These are phyloP conservation scores for Coleophoma eucalyptorum DNA, from an alignment of 2,329 filamentous ascomycete genomes.

Conservation along the genomic window DNA sequence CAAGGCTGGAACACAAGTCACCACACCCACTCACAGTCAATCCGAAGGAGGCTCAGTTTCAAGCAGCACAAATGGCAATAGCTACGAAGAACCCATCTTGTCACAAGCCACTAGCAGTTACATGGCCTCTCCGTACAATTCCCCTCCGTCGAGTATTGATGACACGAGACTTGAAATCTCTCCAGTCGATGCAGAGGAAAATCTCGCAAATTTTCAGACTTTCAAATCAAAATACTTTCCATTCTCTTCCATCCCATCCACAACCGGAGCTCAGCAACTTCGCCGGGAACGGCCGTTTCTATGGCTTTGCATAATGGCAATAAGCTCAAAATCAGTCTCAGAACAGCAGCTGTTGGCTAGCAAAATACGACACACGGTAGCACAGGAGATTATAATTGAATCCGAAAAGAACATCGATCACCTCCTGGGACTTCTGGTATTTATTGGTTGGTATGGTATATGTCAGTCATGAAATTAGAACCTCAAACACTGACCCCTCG, in stretches of 20 bases:
- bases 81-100: too few species aligned
- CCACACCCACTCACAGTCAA: too few species aligned
- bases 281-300: slow-evolving; percentile 7
- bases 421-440: slow-evolving; percentile 6
- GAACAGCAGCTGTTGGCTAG: slow-evolving; percentile 3
- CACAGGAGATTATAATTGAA: slow-evolving; percentile 1
- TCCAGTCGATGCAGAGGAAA: slow-evolving; percentile 2
- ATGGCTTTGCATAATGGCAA: slow-evolving; percentile 5
- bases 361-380: slow-evolving; percentile 3
- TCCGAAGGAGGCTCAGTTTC: too few species aligned
- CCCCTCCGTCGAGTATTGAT: too few species aligned
- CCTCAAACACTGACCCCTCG: too few species aligned
- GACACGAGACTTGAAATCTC: neutral
- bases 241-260: slow-evolving; percentile 3
- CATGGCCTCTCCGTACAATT: too few species aligned
- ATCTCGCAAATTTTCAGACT: slow-evolving; percentile 4
- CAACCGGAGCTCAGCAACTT: slow-evolving; percentile 4
- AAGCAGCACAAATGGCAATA: too few species aligned
- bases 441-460: slow-evolving; percentile 1
- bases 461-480: too few species aligned
- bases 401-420: slow-evolving; percentile 5
- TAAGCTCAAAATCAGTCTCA: slow-evolving; percentile 1
- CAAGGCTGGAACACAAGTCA: neutral
- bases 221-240: slow-evolving; percentile 4
- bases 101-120: too few species aligned